Conservation (phyloP, 208 protist genomes). For the Trypanosoma boissoni region DNA sequence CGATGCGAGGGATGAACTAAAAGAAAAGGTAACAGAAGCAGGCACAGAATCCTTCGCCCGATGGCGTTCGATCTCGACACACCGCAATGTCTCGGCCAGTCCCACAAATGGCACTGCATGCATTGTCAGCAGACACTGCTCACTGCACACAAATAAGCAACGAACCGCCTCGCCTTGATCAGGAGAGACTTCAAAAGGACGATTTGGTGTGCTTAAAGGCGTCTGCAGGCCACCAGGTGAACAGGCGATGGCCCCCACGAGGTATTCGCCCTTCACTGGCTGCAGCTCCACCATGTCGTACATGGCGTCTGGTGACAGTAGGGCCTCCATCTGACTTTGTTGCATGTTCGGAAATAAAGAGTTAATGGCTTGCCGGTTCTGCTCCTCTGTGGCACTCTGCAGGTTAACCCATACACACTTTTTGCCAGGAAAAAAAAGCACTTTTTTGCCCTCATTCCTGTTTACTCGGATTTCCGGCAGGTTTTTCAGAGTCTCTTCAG, state of each 20-base stretch:
- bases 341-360: conserved; percentile 37
- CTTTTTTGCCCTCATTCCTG: not conserved
- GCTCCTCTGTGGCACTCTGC: conserved; percentile 28
- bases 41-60: no score
- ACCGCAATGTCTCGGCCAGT: conserved; percentile 46
- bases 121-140: conserved; percentile 54
- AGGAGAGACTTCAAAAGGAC: conserved; percentile 9
- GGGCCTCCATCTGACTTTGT: conserved; percentile 38
- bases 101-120: conserved; percentile 56
- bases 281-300: conserved; percentile 67
- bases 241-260: conserved; percentile 58
- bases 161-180: conserved; percentile 37
- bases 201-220: conserved; percentile 3
- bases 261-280: conserved; percentile 36
- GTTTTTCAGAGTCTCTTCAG: not conserved
- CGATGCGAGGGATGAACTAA: no score
- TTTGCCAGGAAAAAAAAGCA: not conserved
- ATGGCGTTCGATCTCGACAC: conserved; percentile 35
- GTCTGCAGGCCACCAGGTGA: conserved; percentile 19
- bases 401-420: conserved; percentile 56
- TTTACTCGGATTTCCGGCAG: not conserved
- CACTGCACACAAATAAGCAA: conserved; percentile 63
- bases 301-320: conserved; percentile 48
- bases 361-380: conserved; percentile 32
- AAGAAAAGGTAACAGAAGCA: no score